Evolutionary conservation across 176 grass and related monocot genomes (phyloP).

Genomic region (Canna indica): DNA sequence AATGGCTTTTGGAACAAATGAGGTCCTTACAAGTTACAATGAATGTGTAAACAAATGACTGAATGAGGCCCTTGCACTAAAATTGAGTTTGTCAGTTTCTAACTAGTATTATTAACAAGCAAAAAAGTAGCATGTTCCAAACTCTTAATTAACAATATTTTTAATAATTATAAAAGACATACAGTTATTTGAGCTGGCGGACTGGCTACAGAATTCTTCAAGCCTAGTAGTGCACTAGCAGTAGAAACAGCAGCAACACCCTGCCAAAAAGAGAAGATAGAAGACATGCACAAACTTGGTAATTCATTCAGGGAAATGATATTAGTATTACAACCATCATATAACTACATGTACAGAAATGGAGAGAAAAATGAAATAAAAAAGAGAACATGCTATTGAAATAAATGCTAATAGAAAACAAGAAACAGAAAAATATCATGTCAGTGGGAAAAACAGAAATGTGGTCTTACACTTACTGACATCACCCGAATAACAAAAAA

Average conservation of each 20-base stretch:
- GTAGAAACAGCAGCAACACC: conserved; percentile 64
- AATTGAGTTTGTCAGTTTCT: too few species aligned
- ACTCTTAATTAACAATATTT: background rate
- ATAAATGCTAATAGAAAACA: background rate
- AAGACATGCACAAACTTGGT: background rate
- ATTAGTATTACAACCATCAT: background rate
- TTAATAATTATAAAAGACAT: conserved; percentile 8
- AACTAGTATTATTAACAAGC: background rate
- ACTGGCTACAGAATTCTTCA: conserved; percentile 55
- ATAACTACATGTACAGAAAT: background rate
- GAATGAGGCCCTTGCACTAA: background rate
- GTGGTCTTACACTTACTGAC: background rate
- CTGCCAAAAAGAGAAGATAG: conserved; percentile 45
- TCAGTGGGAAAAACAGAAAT: background rate
- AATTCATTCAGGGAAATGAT: background rate
- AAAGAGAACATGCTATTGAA: background rate
- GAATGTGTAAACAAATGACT: background rate
- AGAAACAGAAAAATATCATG: background rate
- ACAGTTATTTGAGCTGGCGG: conserved; percentile 45
- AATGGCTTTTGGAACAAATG: background rate
- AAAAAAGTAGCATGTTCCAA: background rate
- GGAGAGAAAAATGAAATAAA: background rate
- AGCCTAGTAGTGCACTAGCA: conserved; percentile 39
- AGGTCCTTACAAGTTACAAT: background rate
- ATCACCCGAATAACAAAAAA: background rate